Conservation (phyloP, 441 rosid species). For the Gossypium laxum region DNA sequence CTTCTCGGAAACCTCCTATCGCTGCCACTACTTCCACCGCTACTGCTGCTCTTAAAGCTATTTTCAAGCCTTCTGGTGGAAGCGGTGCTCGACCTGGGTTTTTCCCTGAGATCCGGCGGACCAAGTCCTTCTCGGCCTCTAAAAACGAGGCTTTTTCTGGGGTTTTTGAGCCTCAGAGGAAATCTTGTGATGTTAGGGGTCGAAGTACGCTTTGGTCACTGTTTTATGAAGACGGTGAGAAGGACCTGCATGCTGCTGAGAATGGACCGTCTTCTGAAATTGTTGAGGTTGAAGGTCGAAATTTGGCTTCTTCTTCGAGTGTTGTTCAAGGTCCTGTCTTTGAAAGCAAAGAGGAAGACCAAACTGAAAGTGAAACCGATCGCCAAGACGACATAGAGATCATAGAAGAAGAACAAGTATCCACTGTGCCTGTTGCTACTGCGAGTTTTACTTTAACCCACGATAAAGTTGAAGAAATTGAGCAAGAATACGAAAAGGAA, state of each 20-base stretch:
- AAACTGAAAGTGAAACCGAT: slow-evolving; percentile 35
- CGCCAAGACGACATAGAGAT: slow-evolving; percentile 32
- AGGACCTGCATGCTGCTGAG: slow-evolving; percentile 4
- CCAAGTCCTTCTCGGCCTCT: slow-evolving; percentile 86
- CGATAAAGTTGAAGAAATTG: slow-evolving; percentile 42
- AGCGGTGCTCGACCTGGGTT: slow-evolving; percentile 35
- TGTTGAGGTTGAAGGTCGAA: slow-evolving; percentile 44
- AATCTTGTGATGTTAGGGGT: slow-evolving; percentile 85
- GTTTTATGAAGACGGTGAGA: slow-evolving; percentile 35
- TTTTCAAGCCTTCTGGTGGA: slow-evolving; percentile 41
- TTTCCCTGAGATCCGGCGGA: slow-evolving; percentile 90
- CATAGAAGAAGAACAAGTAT: slow-evolving; percentile 36
- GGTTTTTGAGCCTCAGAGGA: slow-evolving; percentile 86
- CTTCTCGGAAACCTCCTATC: slow-evolving; percentile 53
- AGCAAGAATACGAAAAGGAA: slow-evolving; percentile 40
- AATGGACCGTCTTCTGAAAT: slow-evolving; percentile 19
- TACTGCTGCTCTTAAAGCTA: slow-evolving; percentile 59
- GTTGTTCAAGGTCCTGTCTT: slow-evolving; percentile 42
- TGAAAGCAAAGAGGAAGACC: slow-evolving; percentile 54
- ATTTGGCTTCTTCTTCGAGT: slow-evolving; percentile 31
- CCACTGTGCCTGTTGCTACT: slow-evolving; percentile 29
- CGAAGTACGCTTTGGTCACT: slow-evolving; percentile 72
- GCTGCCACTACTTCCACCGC: slow-evolving; percentile 37
- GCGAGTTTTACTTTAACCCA: slow-evolving; percentile 32
- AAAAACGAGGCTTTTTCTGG: slow-evolving; percentile 88